Conservation (phyloP, 768 basidiomycete genomes). For the Hygrophoropsis aurantiaca region DNA sequence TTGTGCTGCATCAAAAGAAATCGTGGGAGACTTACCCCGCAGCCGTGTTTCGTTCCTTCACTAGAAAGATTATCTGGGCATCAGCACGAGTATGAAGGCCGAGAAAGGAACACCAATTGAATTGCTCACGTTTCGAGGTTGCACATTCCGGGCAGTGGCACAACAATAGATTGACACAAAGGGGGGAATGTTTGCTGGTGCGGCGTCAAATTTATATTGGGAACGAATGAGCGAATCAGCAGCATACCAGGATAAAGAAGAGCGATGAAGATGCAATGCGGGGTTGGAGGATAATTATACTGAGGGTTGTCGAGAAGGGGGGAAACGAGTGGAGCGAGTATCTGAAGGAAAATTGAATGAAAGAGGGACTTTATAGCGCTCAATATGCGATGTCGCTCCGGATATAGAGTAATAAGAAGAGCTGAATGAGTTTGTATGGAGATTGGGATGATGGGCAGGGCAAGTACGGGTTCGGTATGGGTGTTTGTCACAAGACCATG, state of each 20-base stretch:
- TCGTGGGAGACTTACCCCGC: constrained; percentile 48
- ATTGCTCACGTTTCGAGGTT: constrained; percentile 52
- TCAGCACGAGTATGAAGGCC: constrained; percentile 23
- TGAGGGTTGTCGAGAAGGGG: constrained; percentile 10
- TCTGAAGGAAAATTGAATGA: constrained; percentile 7
- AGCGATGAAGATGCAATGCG: constrained; percentile 2
- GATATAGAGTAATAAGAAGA: constrained; percentile 12
- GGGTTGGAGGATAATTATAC: constrained; percentile 5
- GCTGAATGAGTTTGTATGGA: constrained; percentile 17
- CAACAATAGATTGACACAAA: constrained; percentile 6
- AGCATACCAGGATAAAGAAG: constrained; percentile 15
- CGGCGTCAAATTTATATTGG: constrained; percentile 5
- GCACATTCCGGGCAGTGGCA: constrained; percentile 42
- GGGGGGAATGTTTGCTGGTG: constrained; percentile 7
- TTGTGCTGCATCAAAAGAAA: neutral
- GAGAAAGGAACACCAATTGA: constrained; percentile 14
- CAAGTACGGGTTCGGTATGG: constrained; percentile 1
- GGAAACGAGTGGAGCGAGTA: constrained; percentile 9
- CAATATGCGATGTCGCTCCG: constrained; percentile 10
- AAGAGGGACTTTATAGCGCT: constrained; percentile 32
- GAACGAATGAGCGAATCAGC: neutral
- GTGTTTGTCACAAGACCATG: constrained; percentile 27
- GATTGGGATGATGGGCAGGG: constrained; percentile 11
- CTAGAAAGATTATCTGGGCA: constrained; percentile 35
- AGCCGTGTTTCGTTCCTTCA: constrained; percentile 74